These are phyloP conservation scores for Polychaeton citri DNA, from an alignment of 2,329 filamentous ascomycete genomes.

Conservation along the genomic window DNA sequence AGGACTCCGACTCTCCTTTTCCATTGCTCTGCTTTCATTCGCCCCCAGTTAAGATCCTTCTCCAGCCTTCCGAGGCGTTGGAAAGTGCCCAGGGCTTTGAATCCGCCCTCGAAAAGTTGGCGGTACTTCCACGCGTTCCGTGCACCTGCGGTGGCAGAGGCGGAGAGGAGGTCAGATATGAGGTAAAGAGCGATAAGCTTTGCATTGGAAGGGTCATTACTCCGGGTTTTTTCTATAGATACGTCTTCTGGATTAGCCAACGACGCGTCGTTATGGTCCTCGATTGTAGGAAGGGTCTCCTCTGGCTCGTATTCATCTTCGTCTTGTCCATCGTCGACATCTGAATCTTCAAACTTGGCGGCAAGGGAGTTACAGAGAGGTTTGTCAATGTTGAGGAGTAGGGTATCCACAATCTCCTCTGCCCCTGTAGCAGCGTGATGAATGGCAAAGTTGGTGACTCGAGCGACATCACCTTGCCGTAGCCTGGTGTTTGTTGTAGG, in stretches of 20 bases:
- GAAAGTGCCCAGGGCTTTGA: constrained; percentile 58
- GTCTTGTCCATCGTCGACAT: constrained; percentile 24
- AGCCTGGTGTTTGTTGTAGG: constrained; percentile 63
- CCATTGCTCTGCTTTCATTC: constrained; percentile 73
- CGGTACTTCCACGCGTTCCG: constrained; percentile 80
- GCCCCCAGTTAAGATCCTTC: constrained; percentile 62
- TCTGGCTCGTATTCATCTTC: constrained; percentile 27
- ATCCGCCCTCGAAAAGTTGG: constrained; percentile 60
- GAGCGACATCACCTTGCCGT: constrained; percentile 72
- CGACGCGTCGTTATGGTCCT: constrained; percentile 16
- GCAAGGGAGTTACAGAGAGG: constrained; percentile 57
- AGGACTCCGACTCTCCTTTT: constrained; percentile 60
- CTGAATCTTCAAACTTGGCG: constrained; percentile 47
- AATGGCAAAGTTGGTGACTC: constrained; percentile 78
- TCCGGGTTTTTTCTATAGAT: not conserved
- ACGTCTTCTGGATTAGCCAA: constrained; percentile 16
- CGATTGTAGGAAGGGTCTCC: constrained; percentile 13
- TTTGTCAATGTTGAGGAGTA: constrained; percentile 66
- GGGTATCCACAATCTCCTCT: constrained; percentile 81
- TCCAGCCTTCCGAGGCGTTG: constrained; percentile 62
- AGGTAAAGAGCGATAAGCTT: constrained; percentile 74
- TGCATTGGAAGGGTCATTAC: constrained; percentile 53
- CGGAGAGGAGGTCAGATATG: constrained; percentile 66
- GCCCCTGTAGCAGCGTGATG: constrained; percentile 72
- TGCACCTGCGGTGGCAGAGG: constrained; percentile 60